Percentiles rank a stretch among this genome's conserved stretches.
Conservation (phyloP, 2,329 filamentous ascomycete genomes). For the Diaporthe batatas region DNA sequence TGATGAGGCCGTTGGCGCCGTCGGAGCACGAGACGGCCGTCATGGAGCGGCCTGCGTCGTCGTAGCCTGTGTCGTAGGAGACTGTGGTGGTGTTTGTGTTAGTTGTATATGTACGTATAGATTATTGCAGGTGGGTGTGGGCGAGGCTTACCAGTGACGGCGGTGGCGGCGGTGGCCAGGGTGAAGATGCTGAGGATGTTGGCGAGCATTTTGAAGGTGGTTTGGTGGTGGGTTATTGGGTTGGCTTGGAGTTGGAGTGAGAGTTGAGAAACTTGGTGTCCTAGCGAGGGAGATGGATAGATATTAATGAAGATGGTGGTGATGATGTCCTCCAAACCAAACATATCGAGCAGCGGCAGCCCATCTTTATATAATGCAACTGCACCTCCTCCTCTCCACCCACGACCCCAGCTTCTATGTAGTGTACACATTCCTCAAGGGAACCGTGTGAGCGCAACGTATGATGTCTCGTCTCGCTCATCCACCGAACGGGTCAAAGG, state of each 20-base stretch:
- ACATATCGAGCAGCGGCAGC: neutral
- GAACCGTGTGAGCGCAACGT: constrained; percentile 30
- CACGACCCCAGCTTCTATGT: neutral
- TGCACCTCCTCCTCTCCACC: neutral
- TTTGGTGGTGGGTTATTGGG: neutral
- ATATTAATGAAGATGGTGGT: constrained; percentile 13
- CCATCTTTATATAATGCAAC: constrained; percentile 20
- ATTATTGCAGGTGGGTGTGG: too few relatives aligned
- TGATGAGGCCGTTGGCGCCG: constrained; percentile 75
- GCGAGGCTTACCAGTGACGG: constrained; percentile 44
- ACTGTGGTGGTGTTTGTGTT: constrained; percentile 61
- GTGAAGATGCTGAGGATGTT: constrained; percentile 47
- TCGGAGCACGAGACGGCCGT: constrained; percentile 75
- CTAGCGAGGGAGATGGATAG: constrained; percentile 1
- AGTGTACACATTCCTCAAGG: neutral
- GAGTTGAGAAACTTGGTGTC: neutral
- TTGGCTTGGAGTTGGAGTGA: neutral
- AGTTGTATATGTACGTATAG: neutral
- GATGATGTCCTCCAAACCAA: neutral
- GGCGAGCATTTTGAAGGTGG: constrained; percentile 44
- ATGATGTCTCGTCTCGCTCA: constrained; percentile 31
- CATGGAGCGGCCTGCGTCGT: constrained; percentile 69
- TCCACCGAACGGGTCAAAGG: neutral
- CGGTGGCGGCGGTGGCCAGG: constrained; percentile 47
- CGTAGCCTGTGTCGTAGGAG: constrained; percentile 80